phyloP scores from a whole-genome alignment of 129 eudicot genomes.

The Lactuca saligna region DNA sequence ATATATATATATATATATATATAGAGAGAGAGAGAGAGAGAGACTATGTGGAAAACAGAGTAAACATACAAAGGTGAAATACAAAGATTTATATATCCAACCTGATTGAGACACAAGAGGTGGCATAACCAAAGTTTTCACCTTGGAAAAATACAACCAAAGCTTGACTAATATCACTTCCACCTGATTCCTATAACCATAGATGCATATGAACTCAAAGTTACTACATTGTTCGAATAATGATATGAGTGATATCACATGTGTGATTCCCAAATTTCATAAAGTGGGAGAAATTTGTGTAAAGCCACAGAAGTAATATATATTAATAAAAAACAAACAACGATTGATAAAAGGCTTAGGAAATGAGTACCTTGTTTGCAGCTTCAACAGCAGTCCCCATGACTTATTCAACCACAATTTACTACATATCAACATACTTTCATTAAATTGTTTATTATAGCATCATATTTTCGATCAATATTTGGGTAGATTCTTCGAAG shows the following conservation, averaged over 20 bases:
- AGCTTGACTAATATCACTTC: conserved; percentile 41
- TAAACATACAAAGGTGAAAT: accelerated
- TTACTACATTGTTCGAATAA: neutral
- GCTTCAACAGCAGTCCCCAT: conserved; percentile 56
- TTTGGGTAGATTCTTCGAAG: no score
- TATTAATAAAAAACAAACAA: neutral
- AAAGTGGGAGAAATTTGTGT: neutral
- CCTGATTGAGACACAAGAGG: accelerated
- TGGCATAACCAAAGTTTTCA: conserved; percentile 9
- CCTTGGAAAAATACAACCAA: conserved; percentile 67
- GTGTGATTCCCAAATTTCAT: neutral
- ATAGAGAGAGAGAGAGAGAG: neutral
- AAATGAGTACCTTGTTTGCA: conserved; percentile 44
- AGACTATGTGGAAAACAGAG: neutral
- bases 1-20: neutral
- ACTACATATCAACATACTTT: no score
- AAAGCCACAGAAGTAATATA: conserved; percentile 6
- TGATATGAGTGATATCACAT: no score
- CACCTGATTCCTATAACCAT: conserved; percentile 54
- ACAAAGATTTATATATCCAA: no score
- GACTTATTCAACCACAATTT: no score
- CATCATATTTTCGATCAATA: no score
- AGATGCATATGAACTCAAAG: neutral
- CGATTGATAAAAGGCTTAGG: neutral
- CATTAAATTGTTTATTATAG: no score